Base-by-base conservation (phyloP, 768 basidiomycete genomes). In the Agrocybe chaxingu region DNA sequence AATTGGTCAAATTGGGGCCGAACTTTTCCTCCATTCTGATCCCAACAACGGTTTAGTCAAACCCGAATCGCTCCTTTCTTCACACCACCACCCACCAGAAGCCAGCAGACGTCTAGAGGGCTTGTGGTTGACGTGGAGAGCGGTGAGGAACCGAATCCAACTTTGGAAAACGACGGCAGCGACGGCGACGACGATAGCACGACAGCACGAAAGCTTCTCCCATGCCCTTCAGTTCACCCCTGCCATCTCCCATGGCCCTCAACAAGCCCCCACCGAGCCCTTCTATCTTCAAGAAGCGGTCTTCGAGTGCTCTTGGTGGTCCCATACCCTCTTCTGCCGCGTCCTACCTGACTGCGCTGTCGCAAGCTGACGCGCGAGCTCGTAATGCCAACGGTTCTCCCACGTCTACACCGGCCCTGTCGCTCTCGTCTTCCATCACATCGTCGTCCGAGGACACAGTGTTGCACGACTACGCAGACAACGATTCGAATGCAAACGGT, bases 381-480 rank as follows among this genome's bases (percentile, higher is more conserved):
- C 79, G 85, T 51, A 69, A 48, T 12, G 38, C 57, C 34, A 55
- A 42, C 16, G 56, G 57, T 12, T 67, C 82, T 8, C 80, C 84
- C 11, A 72, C 79, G 0, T 79, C 85, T 4, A 88, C 87, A 1
- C 87, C 87, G 1, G 81, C 88, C 0, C 70, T 89, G 10, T 90
- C 89, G 0, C 70, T 86, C 7, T 89, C 88, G 3, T 88, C 88
- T 0, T 87, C 85, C 1, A 61, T 84, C 50, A 89, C 89, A 1
- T 69, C 77, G 1, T 81, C 81, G 2, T 87, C 85, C 0, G 84
- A 86, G 56, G 87, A 89, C 57, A 80, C 81, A 16, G 70, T 84
- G 6, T 66, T 87, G 32, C 70, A 78, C 57, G 86, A 84, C 48
- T 58, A 67, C 24, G 80, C 85, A 30, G 63, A 83, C 38, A 62